phyloP scores from a whole-genome alignment of 306 rosid genomes.

The Begonia masoniana region DNA sequence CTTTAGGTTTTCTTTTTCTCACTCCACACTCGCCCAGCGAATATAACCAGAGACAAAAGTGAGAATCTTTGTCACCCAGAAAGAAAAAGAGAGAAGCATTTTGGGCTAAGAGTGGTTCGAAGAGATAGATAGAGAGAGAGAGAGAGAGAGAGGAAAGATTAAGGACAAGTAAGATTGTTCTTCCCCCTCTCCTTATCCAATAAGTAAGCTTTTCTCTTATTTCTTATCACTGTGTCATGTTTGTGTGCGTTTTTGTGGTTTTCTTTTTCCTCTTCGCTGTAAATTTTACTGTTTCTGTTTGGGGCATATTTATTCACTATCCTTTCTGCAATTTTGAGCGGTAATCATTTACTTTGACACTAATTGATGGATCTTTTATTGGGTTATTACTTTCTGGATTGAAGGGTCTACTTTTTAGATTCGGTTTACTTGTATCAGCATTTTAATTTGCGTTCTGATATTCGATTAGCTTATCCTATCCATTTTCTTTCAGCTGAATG shows the following conservation, averaged over 20 bases:
- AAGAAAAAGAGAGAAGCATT: conserved; percentile 5
- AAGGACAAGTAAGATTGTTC: neutral
- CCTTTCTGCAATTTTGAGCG: neutral
- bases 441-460: neutral
- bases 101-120: conserved; percentile 1
- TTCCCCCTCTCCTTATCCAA: conserved; percentile 18
- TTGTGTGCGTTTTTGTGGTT: neutral
- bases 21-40: conserved; percentile 12
- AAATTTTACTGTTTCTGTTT: no score
- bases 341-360: neutral
- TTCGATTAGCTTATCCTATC: neutral
- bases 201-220: conserved; percentile 26
- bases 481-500: neutral
- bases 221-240: neutral
- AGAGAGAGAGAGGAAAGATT: neutral
- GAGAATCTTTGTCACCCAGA: conserved; percentile 20
- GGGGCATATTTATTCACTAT: no score
- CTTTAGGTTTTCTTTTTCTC: no score
- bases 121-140: conserved; percentile 3
- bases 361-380: neutral
- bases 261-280: neutral
- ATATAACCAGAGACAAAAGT: conserved; percentile 25
- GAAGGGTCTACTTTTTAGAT: neutral
- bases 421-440: conserved; percentile 4
- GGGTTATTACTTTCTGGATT: neutral